Conservation (phyloP, 495 filamentous ascomycete genomes). For the Aspergillus cristatus region DNA sequence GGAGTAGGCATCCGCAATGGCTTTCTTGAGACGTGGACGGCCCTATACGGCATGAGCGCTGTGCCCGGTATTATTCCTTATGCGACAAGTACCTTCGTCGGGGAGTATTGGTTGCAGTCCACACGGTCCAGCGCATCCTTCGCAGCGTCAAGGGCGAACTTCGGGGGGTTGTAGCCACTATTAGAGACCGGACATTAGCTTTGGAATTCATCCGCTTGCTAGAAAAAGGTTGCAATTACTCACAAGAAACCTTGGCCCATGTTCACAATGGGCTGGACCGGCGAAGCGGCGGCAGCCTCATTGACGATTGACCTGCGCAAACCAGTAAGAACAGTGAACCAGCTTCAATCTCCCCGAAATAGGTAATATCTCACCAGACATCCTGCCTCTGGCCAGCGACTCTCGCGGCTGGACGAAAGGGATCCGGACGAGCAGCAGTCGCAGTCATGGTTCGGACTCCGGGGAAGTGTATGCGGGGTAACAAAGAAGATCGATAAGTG, state of each 20-base stretch:
- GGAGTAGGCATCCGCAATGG: conserved; percentile 82
- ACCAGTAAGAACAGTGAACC: conserved; percentile 8
- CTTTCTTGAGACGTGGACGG: conserved; percentile 80
- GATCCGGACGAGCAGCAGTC: conserved; percentile 34
- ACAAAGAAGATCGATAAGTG: neutral
- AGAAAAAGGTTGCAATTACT: conserved; percentile 13
- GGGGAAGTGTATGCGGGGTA: conserved; percentile 18
- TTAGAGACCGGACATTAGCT: neutral
- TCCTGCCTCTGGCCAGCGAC: conserved; percentile 80
- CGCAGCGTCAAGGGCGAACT: conserved; percentile 85
- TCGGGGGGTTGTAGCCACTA: conserved; percentile 88
- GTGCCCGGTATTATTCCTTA: too few relatives aligned
- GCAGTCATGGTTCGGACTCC: conserved; percentile 34
- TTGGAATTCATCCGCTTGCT: neutral
- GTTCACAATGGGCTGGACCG: conserved; percentile 85
- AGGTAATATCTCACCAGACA: conserved; percentile 60
- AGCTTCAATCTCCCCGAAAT: too few relatives aligned
- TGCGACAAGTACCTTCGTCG: conserved; percentile 56
- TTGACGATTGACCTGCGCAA: conserved; percentile 93
- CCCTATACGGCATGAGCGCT: conserved; percentile 45
- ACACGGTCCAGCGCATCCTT: conserved; percentile 84
- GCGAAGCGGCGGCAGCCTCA: conserved; percentile 75
- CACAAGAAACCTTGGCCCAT: conserved; percentile 95
- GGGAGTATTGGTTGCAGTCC: conserved; percentile 97
- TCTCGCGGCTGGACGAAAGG: conserved; percentile 62